Evolutionary conservation across 345 rosid genomes (phyloP), one percentile per base, ranked within the genome.

Genomic region (Nasturtium officinale): DNA sequence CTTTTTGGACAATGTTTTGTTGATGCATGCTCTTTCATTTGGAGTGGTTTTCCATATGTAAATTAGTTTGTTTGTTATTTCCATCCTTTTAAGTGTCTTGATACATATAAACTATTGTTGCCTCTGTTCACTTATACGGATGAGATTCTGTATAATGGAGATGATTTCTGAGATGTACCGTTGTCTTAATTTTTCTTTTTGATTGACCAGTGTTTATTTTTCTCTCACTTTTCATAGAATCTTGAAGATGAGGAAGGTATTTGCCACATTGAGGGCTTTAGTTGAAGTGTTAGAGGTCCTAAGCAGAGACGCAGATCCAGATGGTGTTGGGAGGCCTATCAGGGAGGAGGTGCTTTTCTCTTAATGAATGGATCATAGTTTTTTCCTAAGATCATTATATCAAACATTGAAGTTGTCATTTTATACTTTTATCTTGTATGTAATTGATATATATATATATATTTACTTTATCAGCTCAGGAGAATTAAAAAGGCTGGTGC

Each of bases 281-380:
- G 79, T 86, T 17, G 97, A 95, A 72, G 98, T 95, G 55, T 83
- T 95, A 92, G 98, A 90, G 79, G 85, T 83, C 16, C 96, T 95
- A 74, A 85, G 90, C 80, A 82, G 86, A 82, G 92, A 85, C 80
- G 99, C 96, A 65, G 98, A 84, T 85, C 92, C 92, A 67, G 76
- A 54, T 62, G 97, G 96, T 59, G 98, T 90, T 79, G 99, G 96
- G 72, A 84, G 91, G 72, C 82, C 67, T 55, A 88, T 95, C 75
- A 85, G 26, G 77, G 99, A 87, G 75, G 99, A 95, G 98, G 99
- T 95, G 76, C 56, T 30, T 65, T 43, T 61, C 42, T 65, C 33
- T 61, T 65, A 28, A 38, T 38, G 65, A 38, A 57, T 47, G 15
- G 21, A 28, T 57, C 40, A 28, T 28, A 20, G 25, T 20, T 54